Percentiles rank a stretch among this genome's conserved stretches.
Conservation (phyloP, 75 land plant species). For the Ceratopteris richardii region DNA sequence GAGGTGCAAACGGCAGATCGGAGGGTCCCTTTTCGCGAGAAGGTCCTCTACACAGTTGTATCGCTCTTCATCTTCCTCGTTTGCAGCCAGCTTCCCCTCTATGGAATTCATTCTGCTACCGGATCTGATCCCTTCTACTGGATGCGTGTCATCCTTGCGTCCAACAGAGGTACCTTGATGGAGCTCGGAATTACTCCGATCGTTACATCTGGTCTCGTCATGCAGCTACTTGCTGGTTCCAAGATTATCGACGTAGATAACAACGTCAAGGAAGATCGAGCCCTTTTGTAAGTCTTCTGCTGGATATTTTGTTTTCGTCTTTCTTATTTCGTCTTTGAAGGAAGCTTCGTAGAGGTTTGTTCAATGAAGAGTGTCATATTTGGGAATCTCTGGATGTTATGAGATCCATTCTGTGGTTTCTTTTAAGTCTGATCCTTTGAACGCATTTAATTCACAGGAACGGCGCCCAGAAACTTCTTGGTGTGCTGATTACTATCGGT, state of each 20-base stretch:
- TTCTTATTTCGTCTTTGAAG: not conserved
- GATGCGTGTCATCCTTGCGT: constrained; percentile 83
- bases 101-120: constrained; percentile 72
- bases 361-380: too few relatives aligned
- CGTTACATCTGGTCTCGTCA: constrained; percentile 64
- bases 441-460: too few relatives aligned
- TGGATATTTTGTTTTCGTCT: not conserved
- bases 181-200: constrained; percentile 75
- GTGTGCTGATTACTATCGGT: constrained; percentile 74
- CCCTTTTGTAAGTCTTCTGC: constrained; percentile 58
- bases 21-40: constrained; percentile 70
- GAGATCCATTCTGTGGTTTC: too few relatives aligned
- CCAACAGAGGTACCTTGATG: constrained; percentile 72
- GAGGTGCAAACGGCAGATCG: constrained; percentile 68
- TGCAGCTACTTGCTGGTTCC: constrained; percentile 70
- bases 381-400: too few relatives aligned
- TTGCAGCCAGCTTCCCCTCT: constrained; percentile 75
- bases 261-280: constrained; percentile 72
- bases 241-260: constrained; percentile 78
- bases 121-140: constrained; percentile 81
- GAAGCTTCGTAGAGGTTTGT: too few relatives aligned
- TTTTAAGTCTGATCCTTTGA: too few relatives aligned
- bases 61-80: constrained; percentile 65
- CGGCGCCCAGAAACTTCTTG: constrained; percentile 79
- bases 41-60: constrained; percentile 68